Base-by-base conservation (phyloP, 371 early-diverging fungal genomes). In the Massospora cicadina region DNA sequence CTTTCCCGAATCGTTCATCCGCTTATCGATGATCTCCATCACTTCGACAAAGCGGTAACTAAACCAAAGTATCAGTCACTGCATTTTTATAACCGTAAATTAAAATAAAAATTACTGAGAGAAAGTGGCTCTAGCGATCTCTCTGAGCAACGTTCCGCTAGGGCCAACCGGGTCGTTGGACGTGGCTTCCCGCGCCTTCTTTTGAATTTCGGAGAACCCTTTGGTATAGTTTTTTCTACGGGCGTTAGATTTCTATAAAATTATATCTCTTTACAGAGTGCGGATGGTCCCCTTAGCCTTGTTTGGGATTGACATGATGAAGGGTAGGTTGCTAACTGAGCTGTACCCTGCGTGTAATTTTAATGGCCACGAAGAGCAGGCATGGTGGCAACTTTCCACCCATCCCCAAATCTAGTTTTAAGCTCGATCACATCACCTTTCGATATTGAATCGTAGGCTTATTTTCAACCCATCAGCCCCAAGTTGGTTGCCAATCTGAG, bases 11-110 rank as follows among this genome's bases (percentile, higher is more conserved):
- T 96, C 97, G 70, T 96, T 95, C 70, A 98, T 72, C 21, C 97
- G 80, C 79, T 92, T 95, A 73, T 96, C 96, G 33, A 98, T 71
- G 76, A 96, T 93, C 70, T 93, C 92, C 95, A 98, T 95, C 58
- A 98, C 86, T 68, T 91, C 95, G 66, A 89, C 68, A 80, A 94
- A 94, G 56, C 88, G 85, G 64, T 87, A 85, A 62, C 95, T 96
- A 74, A n/a, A 32, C 29, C 33, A 59, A 66, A 13, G 31, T 28
- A 58, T 57, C 23, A 55, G 60, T 7, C 28, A 33, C 31, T 21
- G 17, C 21, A 26, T 43, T 27, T 55, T 43, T n/a, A 58, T 31
- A n/a, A 59, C 17, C 12, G n/a, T 23, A 58, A 43, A 24, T 24
- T 55, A 32, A 60, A 0, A 58, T 31, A 2, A 17, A 54, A 76